Percentiles rank a stretch among this genome's conserved stretches.
phyloP scores from a whole-genome alignment of 768 basidiomycete genomes.

The Russula ochroleuca region DNA sequence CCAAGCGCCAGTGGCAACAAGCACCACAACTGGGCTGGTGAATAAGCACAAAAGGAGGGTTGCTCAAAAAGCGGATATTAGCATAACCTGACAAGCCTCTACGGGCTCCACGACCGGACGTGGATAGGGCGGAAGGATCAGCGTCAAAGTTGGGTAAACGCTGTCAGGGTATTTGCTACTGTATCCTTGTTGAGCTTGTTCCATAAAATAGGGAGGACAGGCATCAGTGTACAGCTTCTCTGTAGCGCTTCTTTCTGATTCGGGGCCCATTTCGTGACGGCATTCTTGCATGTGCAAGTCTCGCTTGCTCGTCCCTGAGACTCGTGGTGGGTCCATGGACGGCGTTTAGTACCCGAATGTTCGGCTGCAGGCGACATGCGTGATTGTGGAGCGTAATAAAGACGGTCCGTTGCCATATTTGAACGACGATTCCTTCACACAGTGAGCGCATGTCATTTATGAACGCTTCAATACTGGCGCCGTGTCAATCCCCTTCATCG shows the following conservation, averaged over 20 bases:
- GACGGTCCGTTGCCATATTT: neutral
- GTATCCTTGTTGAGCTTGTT: neutral
- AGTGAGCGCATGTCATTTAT: neutral
- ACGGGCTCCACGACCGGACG: neutral
- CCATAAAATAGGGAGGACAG: neutral
- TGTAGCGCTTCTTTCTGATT: neutral
- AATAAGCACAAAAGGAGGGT: neutral
- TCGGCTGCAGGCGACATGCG: neutral
- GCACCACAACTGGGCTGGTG: neutral
- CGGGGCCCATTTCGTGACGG: neutral
- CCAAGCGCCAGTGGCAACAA: neutral
- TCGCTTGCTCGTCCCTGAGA: neutral
- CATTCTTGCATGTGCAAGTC: neutral
- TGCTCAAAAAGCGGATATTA: neutral
- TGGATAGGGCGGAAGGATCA: neutral
- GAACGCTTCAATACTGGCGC: constrained; percentile 3
- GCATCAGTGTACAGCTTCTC: too few relatives aligned
- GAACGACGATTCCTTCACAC: neutral
- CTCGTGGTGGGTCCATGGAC: neutral
- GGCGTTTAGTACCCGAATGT: neutral
- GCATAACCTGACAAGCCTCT: neutral
- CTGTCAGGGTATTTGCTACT: neutral
- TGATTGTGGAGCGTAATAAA: neutral
- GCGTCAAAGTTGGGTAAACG: neutral
- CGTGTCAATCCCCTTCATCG: neutral